Evolutionary conservation across 2,329 filamentous ascomycete genomes (phyloP).

Genomic region (Sporothrix variecibatus): DNA sequence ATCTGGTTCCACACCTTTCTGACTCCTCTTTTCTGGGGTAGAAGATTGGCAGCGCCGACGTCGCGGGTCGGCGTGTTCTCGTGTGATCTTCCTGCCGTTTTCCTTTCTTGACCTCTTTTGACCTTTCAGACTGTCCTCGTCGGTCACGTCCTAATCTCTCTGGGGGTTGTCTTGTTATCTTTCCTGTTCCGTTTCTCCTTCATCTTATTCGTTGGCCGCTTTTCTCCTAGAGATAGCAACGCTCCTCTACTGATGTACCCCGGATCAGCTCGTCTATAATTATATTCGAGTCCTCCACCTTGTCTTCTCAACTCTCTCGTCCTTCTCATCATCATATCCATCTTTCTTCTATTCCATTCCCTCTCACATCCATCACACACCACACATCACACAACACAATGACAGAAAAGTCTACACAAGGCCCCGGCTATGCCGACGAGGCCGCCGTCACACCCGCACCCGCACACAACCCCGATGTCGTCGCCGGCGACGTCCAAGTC

Average conservation of each 20-base stretch:
- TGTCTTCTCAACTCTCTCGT: background rate
- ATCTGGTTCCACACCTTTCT: background rate
- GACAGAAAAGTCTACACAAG: background rate
- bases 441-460: background rate
- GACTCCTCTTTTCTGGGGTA: background rate
- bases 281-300: background rate
- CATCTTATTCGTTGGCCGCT: background rate
- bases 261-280: background rate
- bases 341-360: background rate
- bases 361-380: background rate
- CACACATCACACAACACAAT: background rate
- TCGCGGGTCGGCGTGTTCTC: background rate
- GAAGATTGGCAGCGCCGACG: background rate
- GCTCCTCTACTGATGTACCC: background rate
- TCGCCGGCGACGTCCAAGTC: background rate
- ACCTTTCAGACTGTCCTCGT: background rate
- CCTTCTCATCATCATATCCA: background rate
- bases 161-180: background rate
- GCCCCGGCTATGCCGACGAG: constrained; percentile 1
- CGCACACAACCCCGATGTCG: no score
- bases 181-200: background rate
- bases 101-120: background rate
- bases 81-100: background rate
- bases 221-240: background rate
- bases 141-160: background rate